Conservation (phyloP, 345 rosid genomes). For the Ceriops zippeliana region DNA sequence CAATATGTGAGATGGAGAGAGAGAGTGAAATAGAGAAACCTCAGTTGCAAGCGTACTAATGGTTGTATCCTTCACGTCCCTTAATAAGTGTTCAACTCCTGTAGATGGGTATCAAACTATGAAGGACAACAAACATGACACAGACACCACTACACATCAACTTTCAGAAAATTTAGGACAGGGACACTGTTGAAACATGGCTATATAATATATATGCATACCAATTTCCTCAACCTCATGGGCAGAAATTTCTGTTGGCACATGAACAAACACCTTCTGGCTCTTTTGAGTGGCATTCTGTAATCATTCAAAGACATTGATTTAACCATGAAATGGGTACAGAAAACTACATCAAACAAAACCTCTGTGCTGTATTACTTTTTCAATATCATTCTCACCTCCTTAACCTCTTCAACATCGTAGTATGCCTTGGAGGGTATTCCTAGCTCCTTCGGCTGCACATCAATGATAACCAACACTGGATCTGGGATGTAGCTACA, state of each 20-base stretch:
- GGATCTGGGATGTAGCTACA: conserved; percentile 76
- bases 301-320: conserved; percentile 4
- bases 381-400: conserved; percentile 36
- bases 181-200: too few relatives aligned
- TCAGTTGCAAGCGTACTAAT: conserved; percentile 84
- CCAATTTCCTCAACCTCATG: conserved; percentile 96
- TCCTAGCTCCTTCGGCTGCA: conserved; percentile 83
- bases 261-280: conserved; percentile 76
- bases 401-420: conserved; percentile 86
- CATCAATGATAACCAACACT: conserved; percentile 87
- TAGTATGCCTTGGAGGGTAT: conserved; percentile 86
- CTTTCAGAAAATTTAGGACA: too few relatives aligned
- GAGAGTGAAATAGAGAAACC: conserved; percentile 27
- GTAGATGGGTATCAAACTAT: background rate
- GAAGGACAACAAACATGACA: background rate
- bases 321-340: background rate
- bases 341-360: background rate
- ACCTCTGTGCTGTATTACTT: background rate
- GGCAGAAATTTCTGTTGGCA: conserved; percentile 73
- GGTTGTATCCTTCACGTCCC: conserved; percentile 88
- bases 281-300: conserved; percentile 90
- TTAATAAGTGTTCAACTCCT: conserved; percentile 80
- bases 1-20: too few relatives aligned
- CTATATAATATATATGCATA: conserved; percentile 22
- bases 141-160: too few relatives aligned